Percentiles rank a stretch among this genome's conserved stretches.
phyloP scores from a whole-genome alignment of 2,329 filamentous ascomycete genomes.

The Hymenoscyphus repandus region DNA sequence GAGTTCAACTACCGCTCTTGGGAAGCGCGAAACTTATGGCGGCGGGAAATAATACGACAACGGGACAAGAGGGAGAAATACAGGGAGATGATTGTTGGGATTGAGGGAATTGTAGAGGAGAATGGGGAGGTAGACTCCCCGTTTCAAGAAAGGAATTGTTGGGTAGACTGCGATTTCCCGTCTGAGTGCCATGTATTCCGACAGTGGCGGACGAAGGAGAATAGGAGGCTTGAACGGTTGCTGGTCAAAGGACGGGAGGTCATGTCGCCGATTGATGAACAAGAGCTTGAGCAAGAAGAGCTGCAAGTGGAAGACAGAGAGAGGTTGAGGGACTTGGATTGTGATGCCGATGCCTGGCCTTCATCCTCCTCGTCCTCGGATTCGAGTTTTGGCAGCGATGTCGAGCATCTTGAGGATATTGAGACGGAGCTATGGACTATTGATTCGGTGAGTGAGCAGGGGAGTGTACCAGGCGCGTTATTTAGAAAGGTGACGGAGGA shows the following conservation, averaged over 20 bases:
- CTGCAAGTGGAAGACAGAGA: neutral
- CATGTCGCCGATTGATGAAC: neutral
- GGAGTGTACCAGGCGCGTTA: too few relatives aligned
- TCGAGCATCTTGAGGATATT: neutral
- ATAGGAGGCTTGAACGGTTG: slow-evolving; percentile 1
- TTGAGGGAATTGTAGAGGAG: neutral
- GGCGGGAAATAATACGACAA: slow-evolving; percentile 5
- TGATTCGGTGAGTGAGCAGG: too few relatives aligned
- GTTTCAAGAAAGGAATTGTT: slow-evolving; percentile 14
- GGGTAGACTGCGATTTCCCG: slow-evolving; percentile 21
- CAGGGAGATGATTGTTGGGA: neutral
- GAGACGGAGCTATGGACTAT: too few relatives aligned
- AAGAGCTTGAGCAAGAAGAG: neutral
- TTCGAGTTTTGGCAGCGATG: neutral
- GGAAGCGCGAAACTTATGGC: slow-evolving; percentile 14
- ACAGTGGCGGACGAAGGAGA: slow-evolving; percentile 3
- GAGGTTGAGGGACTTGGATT: neutral
- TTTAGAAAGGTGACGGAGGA: neutral
- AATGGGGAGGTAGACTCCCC: neutral
- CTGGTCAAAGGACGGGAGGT: neutral
- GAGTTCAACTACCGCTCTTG: slow-evolving; percentile 22
- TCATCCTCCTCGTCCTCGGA: neutral
- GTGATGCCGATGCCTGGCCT: neutral
- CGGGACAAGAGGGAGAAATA: neutral
- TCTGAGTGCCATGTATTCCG: slow-evolving; percentile 15